A percentile compares a stretch with the other conserved stretches of the same genome.
Conservation (phyloP, 148 eudicot genomes). For the Fagopyrum homotropicum region DNA sequence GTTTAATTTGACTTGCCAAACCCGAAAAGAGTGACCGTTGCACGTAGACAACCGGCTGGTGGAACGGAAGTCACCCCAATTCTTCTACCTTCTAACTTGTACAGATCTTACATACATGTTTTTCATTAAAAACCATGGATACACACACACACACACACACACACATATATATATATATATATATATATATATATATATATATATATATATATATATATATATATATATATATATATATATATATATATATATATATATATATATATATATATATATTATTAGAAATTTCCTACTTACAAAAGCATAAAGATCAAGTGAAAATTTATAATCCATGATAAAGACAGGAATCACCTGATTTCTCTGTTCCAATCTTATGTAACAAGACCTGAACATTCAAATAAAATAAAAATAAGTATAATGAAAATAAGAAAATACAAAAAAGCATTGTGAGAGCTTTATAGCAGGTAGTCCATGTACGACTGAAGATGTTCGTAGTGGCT, state of each 20-base stretch:
- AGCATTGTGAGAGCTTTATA: too few species aligned
- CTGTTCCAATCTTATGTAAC: slow-evolving; percentile 76
- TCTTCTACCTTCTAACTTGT: slow-evolving; percentile 72
- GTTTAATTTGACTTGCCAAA: slow-evolving; percentile 18
- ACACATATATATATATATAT: too few species aligned
- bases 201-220: too few species aligned
- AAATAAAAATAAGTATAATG: background rate
- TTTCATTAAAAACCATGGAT: too few species aligned
- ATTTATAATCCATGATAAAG: slow-evolving; percentile 86
- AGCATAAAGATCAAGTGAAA: slow-evolving; percentile 46
- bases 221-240: too few species aligned
- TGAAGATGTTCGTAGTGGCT: too few species aligned
- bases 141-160: too few species aligned
- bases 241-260: too few species aligned
- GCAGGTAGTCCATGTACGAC: too few species aligned
- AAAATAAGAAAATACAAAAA: background rate
- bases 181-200: too few species aligned
- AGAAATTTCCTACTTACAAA: slow-evolving; percentile 63
- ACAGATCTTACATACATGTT: slow-evolving; percentile 35
- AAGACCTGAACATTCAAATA: slow-evolving; percentile 41
- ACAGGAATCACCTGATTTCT: slow-evolving; percentile 56
- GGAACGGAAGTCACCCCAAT: slow-evolving; percentile 94
- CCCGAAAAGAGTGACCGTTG: slow-evolving; percentile 60
- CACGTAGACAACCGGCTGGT: slow-evolving; percentile 84
- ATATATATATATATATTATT: too few species aligned